Evolutionary conservation across 139 green algal genomes (phyloP), one percentile per base, ranked within the genome.

Genomic region (Ettlia oleoabundans): DNA sequence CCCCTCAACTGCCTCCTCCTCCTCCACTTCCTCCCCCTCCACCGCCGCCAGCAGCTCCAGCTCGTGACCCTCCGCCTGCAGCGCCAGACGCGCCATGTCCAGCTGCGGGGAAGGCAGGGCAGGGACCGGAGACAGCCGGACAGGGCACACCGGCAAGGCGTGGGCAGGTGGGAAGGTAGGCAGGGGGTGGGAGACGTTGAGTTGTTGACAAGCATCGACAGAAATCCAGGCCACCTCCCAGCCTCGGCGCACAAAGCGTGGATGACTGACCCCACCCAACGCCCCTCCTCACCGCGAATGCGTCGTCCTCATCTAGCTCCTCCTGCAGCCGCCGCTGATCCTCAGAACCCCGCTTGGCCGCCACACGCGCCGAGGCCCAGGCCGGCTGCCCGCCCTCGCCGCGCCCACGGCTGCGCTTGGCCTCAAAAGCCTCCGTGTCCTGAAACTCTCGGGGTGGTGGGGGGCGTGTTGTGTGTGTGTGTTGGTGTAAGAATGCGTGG

Each of bases 401-500:
- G 30, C 67, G 37, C 22, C 47, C 42, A 21, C 89, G 83, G 76
- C 89, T 68, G 35, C 86, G 81, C 81, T 89, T 95, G 33, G 74
- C 73, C 84, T 98, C 94, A 82, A 95, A 93, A 53, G 87, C 90
- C 82, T 97, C 93, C 1, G 94, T 92, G 71, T 97, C 94, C 89
- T 95, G 86, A 40, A 64, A n/a, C 1, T 75, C 9, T 2, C 5
- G 9, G 4, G 64, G 64, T 8, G 35, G 64, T 32, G 64, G 32
- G 4, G 66, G 22, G 37, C 22, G 22, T 47, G 37, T 40, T 18
- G 37, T 37, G 26, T 1, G 6, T 32, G 9, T 28, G 66, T 13
- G 86, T n/a, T n/a, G n/a, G n/a, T n/a, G n/a, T n/a, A n/a, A n/a
- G n/a, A n/a, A 15, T 58, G 55, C 18, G 55, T 65, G 55, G 55